A percentile compares a stretch with the other conserved stretches of the same genome.
Conservation (phyloP, 805 yeast genomes). For the Spathaspora hagerdaliae region DNA sequence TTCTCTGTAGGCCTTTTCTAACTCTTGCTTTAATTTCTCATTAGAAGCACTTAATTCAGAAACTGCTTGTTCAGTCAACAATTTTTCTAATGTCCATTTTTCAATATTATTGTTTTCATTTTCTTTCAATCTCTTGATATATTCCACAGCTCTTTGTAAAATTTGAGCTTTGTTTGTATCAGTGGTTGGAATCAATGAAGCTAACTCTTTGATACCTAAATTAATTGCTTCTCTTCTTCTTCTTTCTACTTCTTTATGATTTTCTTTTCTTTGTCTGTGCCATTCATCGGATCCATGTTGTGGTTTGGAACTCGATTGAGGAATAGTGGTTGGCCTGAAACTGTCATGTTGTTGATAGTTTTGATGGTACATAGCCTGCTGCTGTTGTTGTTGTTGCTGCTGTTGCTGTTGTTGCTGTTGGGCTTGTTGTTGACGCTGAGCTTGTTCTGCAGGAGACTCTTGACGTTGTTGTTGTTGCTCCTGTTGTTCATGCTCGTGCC, state of each 20-base stretch:
- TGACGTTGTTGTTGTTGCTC: constrained; percentile 9
- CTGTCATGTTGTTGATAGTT: constrained; percentile 14
- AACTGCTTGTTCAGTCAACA: constrained; percentile 87
- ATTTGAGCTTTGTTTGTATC: constrained; percentile 92
- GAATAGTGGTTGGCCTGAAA: constrained; percentile 9
- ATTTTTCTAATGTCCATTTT: constrained; percentile 92
- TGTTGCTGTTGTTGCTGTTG: constrained; percentile 25
- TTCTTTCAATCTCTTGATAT: constrained; percentile 83
- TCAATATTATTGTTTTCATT: constrained; percentile 86
- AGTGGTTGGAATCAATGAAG: constrained; percentile 72
- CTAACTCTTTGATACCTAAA: constrained; percentile 77
- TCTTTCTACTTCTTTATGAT: constrained; percentile 94
- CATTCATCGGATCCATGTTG: constrained; percentile 77
- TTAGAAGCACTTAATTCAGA: constrained; percentile 80
- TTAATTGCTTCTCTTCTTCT: constrained; percentile 88
- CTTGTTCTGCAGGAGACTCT: background rate
- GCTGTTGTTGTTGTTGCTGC: constrained; percentile 11
- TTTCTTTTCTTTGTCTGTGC: constrained; percentile 78
- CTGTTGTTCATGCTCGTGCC: constrained; percentile 22
- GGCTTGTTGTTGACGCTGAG: constrained; percentile 12
- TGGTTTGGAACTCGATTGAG: constrained; percentile 41
- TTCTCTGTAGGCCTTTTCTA: constrained; percentile 89
- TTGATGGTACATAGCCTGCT: constrained; percentile 14
- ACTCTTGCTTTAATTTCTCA: constrained; percentile 81
- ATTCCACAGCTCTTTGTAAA: constrained; percentile 82